Conservation (phyloP, 306 rosid species). For the Cucurbita pepo region DNA sequence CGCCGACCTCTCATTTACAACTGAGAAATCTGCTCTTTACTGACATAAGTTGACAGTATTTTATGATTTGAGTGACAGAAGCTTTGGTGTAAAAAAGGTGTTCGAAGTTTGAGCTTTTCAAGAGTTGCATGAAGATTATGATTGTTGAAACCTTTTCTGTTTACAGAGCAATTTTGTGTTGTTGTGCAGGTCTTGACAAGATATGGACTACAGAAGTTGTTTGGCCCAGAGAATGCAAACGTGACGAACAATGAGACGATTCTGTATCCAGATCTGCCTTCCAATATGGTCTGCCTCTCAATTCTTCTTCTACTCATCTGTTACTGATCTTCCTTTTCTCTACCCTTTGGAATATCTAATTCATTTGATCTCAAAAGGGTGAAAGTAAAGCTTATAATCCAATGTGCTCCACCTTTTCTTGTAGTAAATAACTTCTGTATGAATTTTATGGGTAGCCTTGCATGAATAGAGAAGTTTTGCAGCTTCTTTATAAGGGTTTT, state of each 20-base stretch:
- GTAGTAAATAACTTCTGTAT: background rate
- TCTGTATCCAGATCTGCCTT: constrained; percentile 75
- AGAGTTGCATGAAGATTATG: background rate
- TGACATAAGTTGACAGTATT: background rate
- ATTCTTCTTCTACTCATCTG: background rate
- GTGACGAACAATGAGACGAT: constrained; percentile 41
- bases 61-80: background rate
- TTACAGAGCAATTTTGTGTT: background rate
- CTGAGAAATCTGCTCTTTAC: background rate
- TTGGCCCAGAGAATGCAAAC: constrained; percentile 44
- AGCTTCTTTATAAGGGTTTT: background rate
- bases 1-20: background rate
- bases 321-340: background rate
- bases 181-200: constrained; percentile 57
- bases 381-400: background rate
- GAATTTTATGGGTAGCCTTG: background rate
- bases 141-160: background rate
- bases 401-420: background rate
- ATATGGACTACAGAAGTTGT: constrained; percentile 53
- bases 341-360: background rate
- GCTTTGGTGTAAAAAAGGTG: no score
- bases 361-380: background rate
- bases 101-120: background rate
- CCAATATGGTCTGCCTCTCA: constrained; percentile 60
- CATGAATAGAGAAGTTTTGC: background rate